Conservation (phyloP, 169 alveolate species). For the Plasmodium adleri region DNA sequence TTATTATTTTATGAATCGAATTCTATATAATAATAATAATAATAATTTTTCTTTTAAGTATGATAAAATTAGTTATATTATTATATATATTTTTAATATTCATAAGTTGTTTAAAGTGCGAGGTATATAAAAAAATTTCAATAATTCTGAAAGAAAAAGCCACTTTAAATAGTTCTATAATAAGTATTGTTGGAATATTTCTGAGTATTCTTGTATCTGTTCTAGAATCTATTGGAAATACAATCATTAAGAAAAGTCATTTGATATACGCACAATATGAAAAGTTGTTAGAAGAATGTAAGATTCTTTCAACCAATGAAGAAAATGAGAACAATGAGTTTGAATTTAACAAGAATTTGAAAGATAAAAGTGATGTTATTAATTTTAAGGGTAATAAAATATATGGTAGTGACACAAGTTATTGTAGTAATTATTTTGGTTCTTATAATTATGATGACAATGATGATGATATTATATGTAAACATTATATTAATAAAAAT, state of each 20-base stretch:
- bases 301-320: not conserved
- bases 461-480: not conserved
- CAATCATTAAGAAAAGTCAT: constrained; percentile 34
- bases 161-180: constrained; percentile 1
- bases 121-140: not conserved
- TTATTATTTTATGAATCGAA: too few relatives aligned
- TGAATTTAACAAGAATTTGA: not conserved
- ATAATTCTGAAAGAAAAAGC: not conserved
- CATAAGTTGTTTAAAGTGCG: constrained; percentile 2
- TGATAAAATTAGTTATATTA: too few relatives aligned
- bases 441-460: too few relatives aligned
- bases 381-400: too few relatives aligned
- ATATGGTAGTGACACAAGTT: too few relatives aligned
- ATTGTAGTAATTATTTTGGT: too few relatives aligned
- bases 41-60: too few relatives aligned
- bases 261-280: constrained; percentile 30
- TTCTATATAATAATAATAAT: too few relatives aligned
- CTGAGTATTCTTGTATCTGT: constrained; percentile 14
- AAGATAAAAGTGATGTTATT: too few relatives aligned
- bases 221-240: constrained; percentile 30
- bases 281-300: constrained; percentile 10
- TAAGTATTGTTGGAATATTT: constrained; percentile 9
- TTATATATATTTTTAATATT: not conserved
- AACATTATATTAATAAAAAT: not conserved
- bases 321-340: not conserved